Evolutionary conservation across 768 basidiomycete species (phyloP), one percentile per base, ranked within the genome.

Genomic region (Lactifluus subvellereus): DNA sequence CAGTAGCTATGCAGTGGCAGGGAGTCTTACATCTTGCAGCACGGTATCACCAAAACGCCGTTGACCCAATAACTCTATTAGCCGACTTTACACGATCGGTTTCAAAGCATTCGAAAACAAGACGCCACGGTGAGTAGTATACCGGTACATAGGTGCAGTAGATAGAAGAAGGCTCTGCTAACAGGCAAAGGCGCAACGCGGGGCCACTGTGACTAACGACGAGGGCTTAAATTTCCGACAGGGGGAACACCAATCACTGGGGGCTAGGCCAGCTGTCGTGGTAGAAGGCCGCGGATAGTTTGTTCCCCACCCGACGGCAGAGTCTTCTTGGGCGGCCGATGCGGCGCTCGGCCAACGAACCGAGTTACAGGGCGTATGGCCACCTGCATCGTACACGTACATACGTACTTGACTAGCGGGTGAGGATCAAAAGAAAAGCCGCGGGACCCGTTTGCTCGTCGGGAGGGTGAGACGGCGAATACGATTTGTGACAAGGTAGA

Each of bases 361-460:
- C 38, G 38, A 55, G 45, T 11, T 32, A 32, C 10, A 30, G 30
- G 27, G 37, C 8, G 8, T 14, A 51, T 20, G 33, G n/a, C 16
- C 11, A 20, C 10, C 33, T 14, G 10, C 3, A 32, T 20, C 9
- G 32, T 35, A 30, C 49, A 58, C 37, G 43, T 57, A 62, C 50
- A 18, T 20, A 48, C 22, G 47, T n/a, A 8, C 54, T 57, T 51
- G 40, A 43, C 35, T 45, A 52, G 35, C 14, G 61, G 50, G 37
- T 32, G 61, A 62, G 55, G 50, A 62, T 62, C 57, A 45, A 58
- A 58, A 54, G 52, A 53, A 57, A 62, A 62, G 54, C 14, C 14
- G 20, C 27, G n/a, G 20, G 30, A 18, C 38, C 13, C 32, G 38
- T 33, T 52, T 53, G 45, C 32, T 37, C 20, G 50, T 57, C 61